Conservation (phyloP, 1,284 basidiomycete species). For the Serendipita sp. region DNA sequence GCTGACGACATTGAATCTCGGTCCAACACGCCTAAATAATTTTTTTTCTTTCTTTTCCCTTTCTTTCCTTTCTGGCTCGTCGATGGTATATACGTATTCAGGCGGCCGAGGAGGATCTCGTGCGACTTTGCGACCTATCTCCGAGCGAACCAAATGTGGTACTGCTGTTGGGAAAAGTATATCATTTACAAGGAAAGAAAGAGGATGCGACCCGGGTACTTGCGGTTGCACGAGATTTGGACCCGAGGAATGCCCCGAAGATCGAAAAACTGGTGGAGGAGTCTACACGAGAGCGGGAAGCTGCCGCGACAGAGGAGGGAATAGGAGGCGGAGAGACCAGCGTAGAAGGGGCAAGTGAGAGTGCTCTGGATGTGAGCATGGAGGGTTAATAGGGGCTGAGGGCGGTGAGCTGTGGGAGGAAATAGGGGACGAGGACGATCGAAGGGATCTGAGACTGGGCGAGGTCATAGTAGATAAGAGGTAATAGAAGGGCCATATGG, state of each 20-base stretch:
- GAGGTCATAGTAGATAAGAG: conserved; percentile 3
- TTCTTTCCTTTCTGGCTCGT: not conserved
- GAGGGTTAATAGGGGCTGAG: not conserved
- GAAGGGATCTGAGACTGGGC: conserved; percentile 6
- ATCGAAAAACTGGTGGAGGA: conserved; percentile 21
- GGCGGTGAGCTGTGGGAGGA: not conserved
- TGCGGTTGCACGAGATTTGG: conserved; percentile 68
- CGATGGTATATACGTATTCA: conserved; percentile 21
- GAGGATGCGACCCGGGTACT: conserved; percentile 71
- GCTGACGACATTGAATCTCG: conserved; percentile 10
- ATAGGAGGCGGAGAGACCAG: not conserved
- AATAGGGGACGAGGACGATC: not conserved
- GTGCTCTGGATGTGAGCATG: conserved; percentile 7
- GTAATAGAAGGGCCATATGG: not conserved
- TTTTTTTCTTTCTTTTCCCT: conserved; percentile 10
- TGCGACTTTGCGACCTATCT: conserved; percentile 60
- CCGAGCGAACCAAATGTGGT: conserved; percentile 91
- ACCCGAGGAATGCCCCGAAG: conserved; percentile 28
- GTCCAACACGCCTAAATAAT: not conserved
- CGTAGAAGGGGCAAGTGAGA: conserved; percentile 13
- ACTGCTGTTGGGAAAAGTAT: conserved; percentile 86
- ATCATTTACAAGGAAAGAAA: conserved; percentile 62
- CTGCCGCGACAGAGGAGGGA: not conserved
- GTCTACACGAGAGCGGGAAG: not conserved
- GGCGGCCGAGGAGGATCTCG: conserved; percentile 68